Evolutionary conservation across 2,329 filamentous ascomycete genomes (phyloP), one percentile per base, ranked within the genome.

Genomic region (Setomelanomma holmii): DNA sequence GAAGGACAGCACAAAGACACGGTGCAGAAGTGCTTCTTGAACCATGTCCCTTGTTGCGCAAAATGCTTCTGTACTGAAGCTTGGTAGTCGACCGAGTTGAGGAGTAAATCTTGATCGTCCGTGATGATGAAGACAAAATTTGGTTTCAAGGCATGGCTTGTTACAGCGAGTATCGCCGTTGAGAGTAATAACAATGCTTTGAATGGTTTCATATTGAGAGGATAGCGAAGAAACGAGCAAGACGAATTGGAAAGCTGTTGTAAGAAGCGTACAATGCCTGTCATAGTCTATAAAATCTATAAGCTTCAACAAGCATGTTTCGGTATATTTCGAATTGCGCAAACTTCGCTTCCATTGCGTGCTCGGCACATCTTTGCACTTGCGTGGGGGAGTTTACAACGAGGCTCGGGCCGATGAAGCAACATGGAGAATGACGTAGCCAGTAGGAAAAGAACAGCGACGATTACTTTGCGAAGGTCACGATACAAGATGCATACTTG

Each of bases 71-170:
- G 74, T 0, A 88, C 72, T 1, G 78, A 73, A 0, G 84, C 84
- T 77, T 86, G 86, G 53, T 88, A 88, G 0, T 82, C 76, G 3
- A 88, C 64, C 0, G 86, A 89, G 40, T 84, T 76, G 59, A 89
- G 76, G 35, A 84, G 80, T 1, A 84, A 70, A 62, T 89, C 87
- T 63, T 89, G 87, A 55, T 89, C 87, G 54, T 89, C 87, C 0
- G 85, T 87, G 34, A 89, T 76, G 51, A 89, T 84, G 63, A 89
- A 86, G 17, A 90, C 75, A 40, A 89, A 83, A 56, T 89, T 89
- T 1, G 67, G 67, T 23, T 51, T 63, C 2, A 53, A 17, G 16
- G 34, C 49, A 36, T 44, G 35, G 20, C 22, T 14, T n/a, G 30
- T 20, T 5, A 50, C 35, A 6, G 50, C 56, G 1, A 53, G 21